Conservation (phyloP, 371 early-diverging fungal species). For the Lichtheimia ornata region DNA sequence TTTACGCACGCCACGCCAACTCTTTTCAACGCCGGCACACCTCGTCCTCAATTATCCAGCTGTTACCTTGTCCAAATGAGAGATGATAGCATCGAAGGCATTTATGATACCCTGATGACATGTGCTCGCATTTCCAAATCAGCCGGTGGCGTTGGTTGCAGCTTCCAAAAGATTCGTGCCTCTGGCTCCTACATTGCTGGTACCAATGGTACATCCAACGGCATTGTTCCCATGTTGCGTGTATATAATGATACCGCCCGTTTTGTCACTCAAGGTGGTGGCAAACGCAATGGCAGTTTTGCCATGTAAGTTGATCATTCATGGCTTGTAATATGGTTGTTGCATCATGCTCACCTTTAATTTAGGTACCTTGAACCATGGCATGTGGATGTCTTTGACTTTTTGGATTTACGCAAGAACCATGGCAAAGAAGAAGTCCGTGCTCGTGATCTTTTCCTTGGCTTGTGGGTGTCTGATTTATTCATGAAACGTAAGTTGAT, state of each 20-base stretch:
- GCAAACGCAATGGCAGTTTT: conserved; percentile 94
- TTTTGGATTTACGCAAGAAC: conserved; percentile 93
- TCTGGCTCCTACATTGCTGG: conserved; percentile 90
- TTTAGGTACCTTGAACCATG: conserved; percentile 90
- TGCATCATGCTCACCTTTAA: background rate
- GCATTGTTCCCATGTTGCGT: conserved; percentile 93
- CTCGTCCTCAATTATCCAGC: conserved; percentile 88
- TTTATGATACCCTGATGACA: conserved; percentile 91
- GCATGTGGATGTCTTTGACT: conserved; percentile 95
- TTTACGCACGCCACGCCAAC: conserved; percentile 98
- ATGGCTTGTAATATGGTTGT: background rate
- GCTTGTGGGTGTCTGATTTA: conserved; percentile 95
- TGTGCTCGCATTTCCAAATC: conserved; percentile 94
- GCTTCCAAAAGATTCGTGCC: conserved; percentile 89
- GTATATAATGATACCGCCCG: conserved; percentile 95
- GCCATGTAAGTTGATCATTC: conserved; percentile 60
- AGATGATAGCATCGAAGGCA: conserved; percentile 94
- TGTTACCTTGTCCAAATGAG: conserved; percentile 93
- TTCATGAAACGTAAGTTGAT: conserved; percentile 85
- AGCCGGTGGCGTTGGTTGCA: conserved; percentile 95
- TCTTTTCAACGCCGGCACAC: conserved; percentile 94
- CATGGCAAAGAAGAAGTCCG: conserved; percentile 95
- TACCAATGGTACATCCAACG: conserved; percentile 92
- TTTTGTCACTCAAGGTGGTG: conserved; percentile 96
- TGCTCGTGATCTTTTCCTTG: conserved; percentile 93